Evolutionary conservation across 192 early-diverging fungal species (phyloP), one percentile per base, ranked within the genome.

Genomic region (Coemansia sp.): DNA sequence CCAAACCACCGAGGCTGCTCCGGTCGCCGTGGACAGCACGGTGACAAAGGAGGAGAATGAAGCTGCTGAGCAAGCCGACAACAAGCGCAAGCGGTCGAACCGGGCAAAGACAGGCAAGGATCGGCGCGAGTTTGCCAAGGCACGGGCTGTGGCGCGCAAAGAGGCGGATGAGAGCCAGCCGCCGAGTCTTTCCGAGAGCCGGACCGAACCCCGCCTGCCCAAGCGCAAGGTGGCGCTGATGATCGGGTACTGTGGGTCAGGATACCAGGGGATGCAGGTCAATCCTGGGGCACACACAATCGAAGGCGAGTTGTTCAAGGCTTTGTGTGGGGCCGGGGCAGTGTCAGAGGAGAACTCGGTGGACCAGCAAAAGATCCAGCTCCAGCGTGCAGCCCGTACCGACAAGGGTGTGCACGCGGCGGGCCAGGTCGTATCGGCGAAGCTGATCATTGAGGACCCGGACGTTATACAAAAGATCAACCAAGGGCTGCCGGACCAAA

Each of bases 351-450:
- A 89, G 14, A 99, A 99, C 46, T 79, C 89, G 1, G 79, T 81
- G 20, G 87, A 90, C 55, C 87, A 81, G 44, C 80, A 79, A 50
- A 89, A 89, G 66, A 80, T 92, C 44, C 70, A 83, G 39, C 83
- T 96, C 51, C 83, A 83, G 78, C 76, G 96, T 45, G 85, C 91
- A 7, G 96, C 96, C 8, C 80, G 96, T 25, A 99, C 96, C 1
- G 96, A 99, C 58, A 98, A 98, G 65, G 96, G 96, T 21, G 96
- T 99, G 4, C 95, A 98, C 59, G 94, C 96, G 16, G 90, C 89
- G 25, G 95, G 95, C 10, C 94, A 99, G 42, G 86, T 99, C 3
- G 81, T 91, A 8, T 92, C 92, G 5, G 45, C 89, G 22, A 99
- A 99, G 62, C 83, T 99, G 82, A 84, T 89, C 40, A 62, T 86